These are phyloP conservation scores for Claviceps capensis DNA, from an alignment of 2,329 filamentous ascomycete species.

Conservation along the genomic window DNA sequence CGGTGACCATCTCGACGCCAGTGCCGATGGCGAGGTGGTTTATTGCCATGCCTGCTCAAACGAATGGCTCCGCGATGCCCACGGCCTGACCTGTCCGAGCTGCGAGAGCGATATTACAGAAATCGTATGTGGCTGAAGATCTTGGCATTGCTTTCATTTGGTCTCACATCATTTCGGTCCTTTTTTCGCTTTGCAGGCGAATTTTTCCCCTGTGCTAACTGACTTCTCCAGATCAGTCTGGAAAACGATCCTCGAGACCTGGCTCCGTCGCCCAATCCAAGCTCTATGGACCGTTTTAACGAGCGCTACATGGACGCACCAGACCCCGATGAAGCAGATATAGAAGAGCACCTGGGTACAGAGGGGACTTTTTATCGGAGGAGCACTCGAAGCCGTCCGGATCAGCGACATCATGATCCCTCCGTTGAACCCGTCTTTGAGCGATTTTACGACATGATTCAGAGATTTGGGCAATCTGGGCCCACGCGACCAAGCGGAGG, in stretches of 20 bases:
- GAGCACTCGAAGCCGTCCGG: conserved; percentile 17
- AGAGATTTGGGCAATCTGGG: conserved; percentile 17
- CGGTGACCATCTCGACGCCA: conserved; percentile 34
- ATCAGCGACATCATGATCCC: conserved; percentile 17
- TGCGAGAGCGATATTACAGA: conserved; percentile 72
- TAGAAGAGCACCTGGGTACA: conserved; percentile 37
- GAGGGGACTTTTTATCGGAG: conserved; percentile 28
- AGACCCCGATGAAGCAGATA: conserved; percentile 45
- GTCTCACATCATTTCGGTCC: no score
- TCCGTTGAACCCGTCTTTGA: conserved; percentile 24
- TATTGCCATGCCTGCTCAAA: conserved; percentile 72
- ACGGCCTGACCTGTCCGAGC: conserved; percentile 57
- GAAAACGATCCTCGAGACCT: conserved; percentile 49
- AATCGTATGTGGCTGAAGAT: conserved; percentile 49
- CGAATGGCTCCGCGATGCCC: conserved; percentile 67
- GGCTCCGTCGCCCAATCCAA: conserved; percentile 16
- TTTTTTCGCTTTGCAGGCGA: no score
- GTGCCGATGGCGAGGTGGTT: conserved; percentile 52
- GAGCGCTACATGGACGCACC: conserved; percentile 27
- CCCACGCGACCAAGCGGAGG: neutral
- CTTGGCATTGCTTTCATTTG: neutral
- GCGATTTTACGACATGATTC: conserved; percentile 31
- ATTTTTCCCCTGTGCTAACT: conserved; percentile 6
- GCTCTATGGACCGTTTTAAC: conserved; percentile 17
- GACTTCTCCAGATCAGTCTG: conserved; percentile 29